Evolutionary conservation across 2,329 filamentous ascomycete species (phyloP).

Genomic region (Calcarisporium arbuscula): DNA sequence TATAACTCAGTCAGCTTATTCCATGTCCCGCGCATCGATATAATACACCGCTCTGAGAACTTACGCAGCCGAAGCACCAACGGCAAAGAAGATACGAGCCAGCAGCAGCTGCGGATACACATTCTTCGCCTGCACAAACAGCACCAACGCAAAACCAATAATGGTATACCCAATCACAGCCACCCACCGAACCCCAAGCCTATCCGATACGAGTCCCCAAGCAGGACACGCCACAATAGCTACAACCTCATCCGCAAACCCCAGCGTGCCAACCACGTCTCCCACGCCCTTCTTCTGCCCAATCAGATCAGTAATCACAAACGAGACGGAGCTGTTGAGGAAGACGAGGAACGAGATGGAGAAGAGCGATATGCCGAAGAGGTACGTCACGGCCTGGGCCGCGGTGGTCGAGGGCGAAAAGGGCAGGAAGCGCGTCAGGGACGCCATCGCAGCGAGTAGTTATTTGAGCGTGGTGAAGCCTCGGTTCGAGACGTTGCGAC

Average conservation of each 20-base stretch:
- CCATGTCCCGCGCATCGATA: no score
- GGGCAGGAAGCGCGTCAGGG: conserved; percentile 43
- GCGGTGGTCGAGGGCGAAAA: conserved; percentile 55
- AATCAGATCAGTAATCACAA: conserved; percentile 78
- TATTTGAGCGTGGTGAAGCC: conserved; percentile 3
- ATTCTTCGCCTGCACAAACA: conserved; percentile 80
- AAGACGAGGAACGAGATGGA: conserved; percentile 88
- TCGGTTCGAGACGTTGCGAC: conserved; percentile 5
- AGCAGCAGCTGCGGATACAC: conserved; percentile 85
- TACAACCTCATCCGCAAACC: conserved; percentile 78
- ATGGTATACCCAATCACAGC: conserved; percentile 74
- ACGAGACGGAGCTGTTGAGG: conserved; percentile 76
- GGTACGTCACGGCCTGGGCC: conserved; percentile 64
- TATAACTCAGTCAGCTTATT: conserved; percentile 23
- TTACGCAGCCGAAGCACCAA: conserved; percentile 84
- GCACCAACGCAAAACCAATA: conserved; percentile 67
- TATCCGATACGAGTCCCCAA: conserved; percentile 74
- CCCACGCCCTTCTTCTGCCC: conserved; percentile 68
- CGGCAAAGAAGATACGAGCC: conserved; percentile 77
- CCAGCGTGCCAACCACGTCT: conserved; percentile 75
- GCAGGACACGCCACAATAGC: conserved; percentile 72
- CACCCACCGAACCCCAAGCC: conserved; percentile 66
- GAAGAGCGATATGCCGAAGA: conserved; percentile 77
- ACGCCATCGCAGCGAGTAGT: conserved; percentile 22
- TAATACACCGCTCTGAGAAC: no score